Evolutionary conservation across 139 green algal genomes (phyloP).

Genomic region (Chlorella sp.): DNA sequence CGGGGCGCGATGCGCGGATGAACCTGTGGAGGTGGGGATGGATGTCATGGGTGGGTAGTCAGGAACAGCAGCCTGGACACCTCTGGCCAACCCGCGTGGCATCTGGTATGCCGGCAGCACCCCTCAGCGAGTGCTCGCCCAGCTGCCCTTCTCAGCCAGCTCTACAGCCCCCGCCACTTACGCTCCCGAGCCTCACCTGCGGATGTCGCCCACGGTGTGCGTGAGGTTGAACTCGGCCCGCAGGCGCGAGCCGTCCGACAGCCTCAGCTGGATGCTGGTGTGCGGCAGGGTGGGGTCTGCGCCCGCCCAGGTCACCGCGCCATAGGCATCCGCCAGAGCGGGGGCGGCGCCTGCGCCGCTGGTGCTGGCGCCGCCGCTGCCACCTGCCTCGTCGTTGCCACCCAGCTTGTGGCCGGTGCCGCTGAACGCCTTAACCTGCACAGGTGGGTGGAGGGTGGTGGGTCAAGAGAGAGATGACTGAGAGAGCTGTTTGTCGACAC

Average conservation of each 20-base stretch:
- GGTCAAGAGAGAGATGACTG: too few relatives aligned
- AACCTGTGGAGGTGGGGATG: constrained; percentile 55
- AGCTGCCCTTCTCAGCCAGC: too few relatives aligned
- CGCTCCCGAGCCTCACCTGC: constrained; percentile 41
- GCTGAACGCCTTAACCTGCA: constrained; percentile 69
- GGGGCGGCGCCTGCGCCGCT: background rate
- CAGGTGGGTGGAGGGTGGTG: too few relatives aligned
- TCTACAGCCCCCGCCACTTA: too few relatives aligned
- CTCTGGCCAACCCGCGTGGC: too few relatives aligned
- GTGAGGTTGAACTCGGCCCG: constrained; percentile 87
- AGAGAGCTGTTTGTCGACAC: too few relatives aligned
- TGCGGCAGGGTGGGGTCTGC: constrained; percentile 75
- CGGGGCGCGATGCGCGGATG: constrained; percentile 75
- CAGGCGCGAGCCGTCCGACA: constrained; percentile 84
- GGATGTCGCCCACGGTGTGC: constrained; percentile 85
- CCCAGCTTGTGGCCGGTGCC: constrained; percentile 71
- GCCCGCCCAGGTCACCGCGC: constrained; percentile 65
- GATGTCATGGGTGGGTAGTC: background rate
- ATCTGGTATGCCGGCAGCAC: too few relatives aligned
- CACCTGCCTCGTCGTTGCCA: background rate
- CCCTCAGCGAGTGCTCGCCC: too few relatives aligned
- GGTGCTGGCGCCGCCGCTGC: constrained; percentile 24
- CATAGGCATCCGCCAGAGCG: background rate
- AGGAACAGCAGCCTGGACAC: too few relatives aligned
- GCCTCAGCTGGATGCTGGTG: constrained; percentile 89